Base-by-base conservation (phyloP, 208 protist species). In the Angomonas desouzai region DNA sequence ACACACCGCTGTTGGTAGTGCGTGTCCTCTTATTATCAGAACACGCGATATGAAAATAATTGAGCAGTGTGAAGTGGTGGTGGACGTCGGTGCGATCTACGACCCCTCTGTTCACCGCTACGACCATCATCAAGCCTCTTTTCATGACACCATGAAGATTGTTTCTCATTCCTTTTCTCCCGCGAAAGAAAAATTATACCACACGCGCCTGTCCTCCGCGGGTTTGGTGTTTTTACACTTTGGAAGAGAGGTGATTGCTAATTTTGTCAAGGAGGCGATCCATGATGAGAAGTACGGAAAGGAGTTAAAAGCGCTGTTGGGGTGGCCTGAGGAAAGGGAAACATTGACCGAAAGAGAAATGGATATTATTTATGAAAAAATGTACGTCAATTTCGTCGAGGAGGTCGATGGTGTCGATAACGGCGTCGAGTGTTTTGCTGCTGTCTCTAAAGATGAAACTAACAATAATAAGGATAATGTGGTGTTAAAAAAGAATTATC, bases 61-160 rank as follows among this genome's bases (percentile, higher is more conserved):
- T 38, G 81, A 82, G 13, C 22, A 66, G 30, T 83, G 78, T 45
- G 79, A 85, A 47, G 79, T 98, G 53, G 85, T 98, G 3, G 92
- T 98, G 47, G 98, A 99, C 77, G 96, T 99, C 27, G 98, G 97
- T 49, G 94, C 82, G 28, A 70, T 91, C 27, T 98, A 98, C 80
- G 88, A 98, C 64, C 76, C 74, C 0, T 71, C 51, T n/a, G 63
- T 38, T 33, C 56, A 82, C 29, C 85, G 87, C 62, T 99, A 84
- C 65, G 98, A 99, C 71, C 97, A 99, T 74, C 97, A 99, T 70
- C 98, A 99, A 81, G 64, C 71, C 10, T 83, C 69, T 23, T 98
- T 98, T 71, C 79, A 86, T n/a, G 85, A 81, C 23, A 97, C 79
- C 2, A 98, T 98, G 80, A 79, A 4, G 9, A 23, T 60, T n/a